A percentile compares a stretch with the other conserved stretches of the same genome.
phyloP scores from a whole-genome alignment of 2,329 filamentous ascomycete genomes.

The Grosmannia serpens region DNA sequence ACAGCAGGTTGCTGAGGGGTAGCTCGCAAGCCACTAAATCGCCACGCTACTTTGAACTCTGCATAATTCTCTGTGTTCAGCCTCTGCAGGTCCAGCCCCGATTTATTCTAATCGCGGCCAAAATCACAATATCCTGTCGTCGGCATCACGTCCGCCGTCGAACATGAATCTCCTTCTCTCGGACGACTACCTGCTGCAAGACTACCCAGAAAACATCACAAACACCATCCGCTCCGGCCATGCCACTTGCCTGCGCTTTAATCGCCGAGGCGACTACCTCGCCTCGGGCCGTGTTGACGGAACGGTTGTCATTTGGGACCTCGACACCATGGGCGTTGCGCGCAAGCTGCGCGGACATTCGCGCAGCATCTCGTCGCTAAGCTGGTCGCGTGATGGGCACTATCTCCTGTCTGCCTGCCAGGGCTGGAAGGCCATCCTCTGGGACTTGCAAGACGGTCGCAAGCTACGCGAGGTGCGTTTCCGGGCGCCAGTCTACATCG shows the following conservation, averaged over 20 bases:
- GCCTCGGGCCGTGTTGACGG: constrained; percentile 91
- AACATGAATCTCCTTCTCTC: constrained; percentile 49
- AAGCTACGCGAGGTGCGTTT: constrained; percentile 79
- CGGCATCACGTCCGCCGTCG: neutral
- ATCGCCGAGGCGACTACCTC: constrained; percentile 85
- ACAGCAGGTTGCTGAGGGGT: neutral
- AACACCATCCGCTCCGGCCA: constrained; percentile 69
- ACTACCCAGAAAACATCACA: constrained; percentile 84
- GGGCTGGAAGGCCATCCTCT: constrained; percentile 92
- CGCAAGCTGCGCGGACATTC: constrained; percentile 90
- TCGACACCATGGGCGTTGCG: constrained; percentile 94
- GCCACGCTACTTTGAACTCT: neutral
- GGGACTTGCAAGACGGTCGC: constrained; percentile 67
- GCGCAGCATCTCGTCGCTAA: constrained; percentile 84
- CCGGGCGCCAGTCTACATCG: constrained; percentile 87
- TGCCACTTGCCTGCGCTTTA: constrained; percentile 68
- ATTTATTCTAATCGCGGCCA: neutral
- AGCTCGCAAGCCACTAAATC: neutral
- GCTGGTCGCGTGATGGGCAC: constrained; percentile 86
- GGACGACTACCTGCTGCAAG: constrained; percentile 55
- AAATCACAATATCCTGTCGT: neutral
- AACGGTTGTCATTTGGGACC: constrained; percentile 89
- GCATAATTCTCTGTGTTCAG: neutral
- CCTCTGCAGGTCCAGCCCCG: neutral
- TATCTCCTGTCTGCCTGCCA: constrained; percentile 89